These are phyloP conservation scores for Microthlaspi erraticum DNA, from an alignment of 345 rosid species.

Conservation along the genomic window DNA sequence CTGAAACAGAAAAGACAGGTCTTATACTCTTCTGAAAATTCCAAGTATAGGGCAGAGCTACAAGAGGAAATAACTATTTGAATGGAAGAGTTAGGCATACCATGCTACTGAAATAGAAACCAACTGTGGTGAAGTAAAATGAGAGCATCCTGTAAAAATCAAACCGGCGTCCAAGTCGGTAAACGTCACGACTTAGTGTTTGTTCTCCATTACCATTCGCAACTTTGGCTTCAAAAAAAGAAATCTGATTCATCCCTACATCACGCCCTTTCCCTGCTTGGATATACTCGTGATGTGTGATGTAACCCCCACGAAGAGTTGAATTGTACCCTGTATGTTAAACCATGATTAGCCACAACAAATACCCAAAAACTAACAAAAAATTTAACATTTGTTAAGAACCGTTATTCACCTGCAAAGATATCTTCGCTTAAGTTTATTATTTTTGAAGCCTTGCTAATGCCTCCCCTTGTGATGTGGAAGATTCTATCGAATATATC, in stretches of 20 bases:
- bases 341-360: conserved; percentile 43
- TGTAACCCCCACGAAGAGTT: conserved; percentile 82
- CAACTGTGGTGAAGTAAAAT: conserved; percentile 96
- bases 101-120: conserved; percentile 97
- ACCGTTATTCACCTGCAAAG: conserved; percentile 71
- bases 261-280: conserved; percentile 99
- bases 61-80: conserved; percentile 10
- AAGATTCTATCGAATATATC: conserved; percentile 96
- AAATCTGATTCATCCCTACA: conserved; percentile 95
- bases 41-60: conserved; percentile 20
- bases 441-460: conserved; percentile 93
- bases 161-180: conserved; percentile 86
- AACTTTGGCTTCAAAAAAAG: conserved; percentile 90
- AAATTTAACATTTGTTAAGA: conserved; percentile 8
- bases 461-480: conserved; percentile 97
- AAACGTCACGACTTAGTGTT: conserved; percentile 94
- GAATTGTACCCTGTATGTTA: conserved; percentile 78
- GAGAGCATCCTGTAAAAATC: conserved; percentile 99
- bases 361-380: neutral
- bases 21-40: conserved; percentile 3
- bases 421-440: conserved; percentile 95
- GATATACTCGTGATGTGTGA: conserved; percentile 95
- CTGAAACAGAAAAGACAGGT: conserved; percentile 52
- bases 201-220: conserved; percentile 99
- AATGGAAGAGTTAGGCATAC: conserved; percentile 50